Base-by-base conservation (phyloP, 768 basidiomycete genomes). In the Goffeauzyma gilvescens region DNA sequence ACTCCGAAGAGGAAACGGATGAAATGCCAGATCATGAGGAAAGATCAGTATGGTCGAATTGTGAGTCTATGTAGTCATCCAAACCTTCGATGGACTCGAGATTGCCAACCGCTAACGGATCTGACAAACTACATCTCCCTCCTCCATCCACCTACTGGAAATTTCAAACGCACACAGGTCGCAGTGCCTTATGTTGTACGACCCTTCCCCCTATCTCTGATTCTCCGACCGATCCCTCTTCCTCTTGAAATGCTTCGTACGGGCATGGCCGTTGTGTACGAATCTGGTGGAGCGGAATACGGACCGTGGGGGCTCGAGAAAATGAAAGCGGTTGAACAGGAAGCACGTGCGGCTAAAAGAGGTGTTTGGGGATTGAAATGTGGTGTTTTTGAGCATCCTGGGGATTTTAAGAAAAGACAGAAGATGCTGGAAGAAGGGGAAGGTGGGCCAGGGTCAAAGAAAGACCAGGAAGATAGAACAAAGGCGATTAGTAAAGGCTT, bases 31-130 rank as follows among this genome's bases (percentile, higher is more conserved):
- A 57, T 87, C 6, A 48, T 81, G 31, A 68, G 72, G 6, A 75
- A 74, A 33, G 89, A 95, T 57, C 87, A 86, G 51, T 93, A 90
- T 59, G 66, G 68, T 4, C 78, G 89, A 14, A 70, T 83, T 15
- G 89, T 87, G 50, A 44, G 77, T 69, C 10, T 12, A n/a, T n/a
- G n/a, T n/a, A n/a, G n/a, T 33, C 10, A 13, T 51, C 26, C 15
- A 5, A 8, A 41, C 31, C 32, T 49, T 15, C 32, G 42, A 3
- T 14, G n/a, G n/a, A n/a, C n/a, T n/a, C n/a, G n/a, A n/a, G n/a
- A n/a, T n/a, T n/a, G n/a, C n/a, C n/a, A n/a, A n/a, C n/a, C n/a
- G n/a, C n/a, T n/a, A n/a, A n/a, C n/a, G n/a, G n/a, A n/a, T n/a
- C n/a, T n/a, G n/a, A n/a, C n/a, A n/a, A n/a, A n/a, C n/a, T n/a